Evolutionary conservation across 345 rosid species (phyloP).

Genomic region (Gossypium raimondii): DNA sequence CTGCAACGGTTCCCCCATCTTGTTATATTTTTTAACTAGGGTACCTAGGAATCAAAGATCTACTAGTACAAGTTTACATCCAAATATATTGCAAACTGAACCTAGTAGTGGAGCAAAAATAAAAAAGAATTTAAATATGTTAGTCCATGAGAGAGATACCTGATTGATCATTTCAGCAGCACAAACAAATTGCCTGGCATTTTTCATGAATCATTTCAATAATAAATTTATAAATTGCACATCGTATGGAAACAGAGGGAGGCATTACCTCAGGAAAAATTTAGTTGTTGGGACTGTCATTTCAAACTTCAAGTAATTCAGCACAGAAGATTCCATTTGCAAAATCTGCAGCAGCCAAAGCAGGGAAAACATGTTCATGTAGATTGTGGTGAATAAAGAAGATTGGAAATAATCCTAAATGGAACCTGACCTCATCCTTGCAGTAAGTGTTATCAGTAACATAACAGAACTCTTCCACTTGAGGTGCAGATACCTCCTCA

Average conservation of each 20-base stretch:
- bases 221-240: not conserved
- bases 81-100: not conserved
- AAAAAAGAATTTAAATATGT: not conserved
- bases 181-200: constrained; percentile 25
- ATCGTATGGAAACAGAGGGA: not conserved
- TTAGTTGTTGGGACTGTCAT: constrained; percentile 81
- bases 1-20: not conserved
- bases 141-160: constrained; percentile 17
- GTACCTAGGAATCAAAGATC: not conserved
- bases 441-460: constrained; percentile 87
- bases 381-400: constrained; percentile 1
- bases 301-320: constrained; percentile 84
- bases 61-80: not conserved
- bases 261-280: constrained; percentile 66
- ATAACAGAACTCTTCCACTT: constrained; percentile 86
- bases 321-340: constrained; percentile 66
- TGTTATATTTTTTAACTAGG: constrained; percentile 7
- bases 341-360: constrained; percentile 11
- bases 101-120: not conserved
- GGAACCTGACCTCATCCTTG: constrained; percentile 62
- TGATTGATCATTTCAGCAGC: constrained; percentile 22
- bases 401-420: not conserved
- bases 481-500: constrained; percentile 88
- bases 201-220: not conserved
- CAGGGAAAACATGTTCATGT: not conserved